Base-by-base conservation (phyloP, 2,329 filamentous ascomycete genomes). In the Ophiosphaerella herpotricha region DNA sequence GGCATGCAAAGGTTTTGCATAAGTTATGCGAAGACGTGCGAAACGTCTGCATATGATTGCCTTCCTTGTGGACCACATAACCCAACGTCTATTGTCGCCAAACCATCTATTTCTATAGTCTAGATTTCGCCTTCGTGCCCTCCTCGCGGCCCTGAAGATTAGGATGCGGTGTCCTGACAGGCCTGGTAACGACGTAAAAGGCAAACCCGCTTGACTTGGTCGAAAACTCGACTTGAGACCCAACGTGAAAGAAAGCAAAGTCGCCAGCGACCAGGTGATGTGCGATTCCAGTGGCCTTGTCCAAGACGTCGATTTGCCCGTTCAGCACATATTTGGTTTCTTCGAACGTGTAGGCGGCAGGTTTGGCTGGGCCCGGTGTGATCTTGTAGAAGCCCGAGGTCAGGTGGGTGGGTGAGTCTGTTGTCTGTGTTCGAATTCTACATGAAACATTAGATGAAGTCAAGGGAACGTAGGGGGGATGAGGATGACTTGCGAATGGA, bases 311-410 rank as follows among this genome's bases (percentile, higher is more conserved):
- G 9, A 63, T 61, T 23, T 63, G 56, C 1, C 58, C 60, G 12
- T 46, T 53, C 1, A 63, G 48, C 0, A 63, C 51, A 38, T 60
- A 63, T 9, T 61, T 63, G 2, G 54, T 52, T 21, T 63, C 60
- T 33, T 61, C 60, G 23, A 58, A 63, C 1, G 38, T 50, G 50
- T 63, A 63, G 16, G 46, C 31, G 1, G 58, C 56, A 1, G 54
- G 54, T 16, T 53, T 42, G 2, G 55, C 34, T 5, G 58, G 60
- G 5, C 60, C 58, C 7, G 60, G 50, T 23, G 44, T 43, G 42
- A 63, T 59, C 37, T 58, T 60, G 49, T 63, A 63, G 49, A 63
- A 63, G 18, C 60, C 60, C 0, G 54, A 61, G 26, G 58, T 63
- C 18, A 63, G 40, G 44, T 58, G 43, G 1, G 56, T 35, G 7